Percentiles rank a stretch among this genome's conserved stretches.
These are phyloP conservation scores for Cephaloascus fragrans DNA, from an alignment of 805 yeast genomes.

Conservation along the genomic window DNA sequence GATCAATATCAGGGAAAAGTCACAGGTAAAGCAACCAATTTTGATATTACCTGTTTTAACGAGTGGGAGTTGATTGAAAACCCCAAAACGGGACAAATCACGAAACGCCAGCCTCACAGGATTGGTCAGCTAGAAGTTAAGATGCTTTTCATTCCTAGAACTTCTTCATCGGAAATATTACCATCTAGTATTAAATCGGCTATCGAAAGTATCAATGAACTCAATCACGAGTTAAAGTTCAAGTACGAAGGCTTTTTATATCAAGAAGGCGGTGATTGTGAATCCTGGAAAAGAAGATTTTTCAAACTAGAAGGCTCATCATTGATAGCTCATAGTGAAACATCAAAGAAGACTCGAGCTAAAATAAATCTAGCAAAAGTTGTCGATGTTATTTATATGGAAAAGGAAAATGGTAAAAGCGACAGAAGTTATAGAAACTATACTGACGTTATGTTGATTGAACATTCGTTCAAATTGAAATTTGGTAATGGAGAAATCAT, in stretches of 20 bases:
- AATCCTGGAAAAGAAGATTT: conserved; percentile 60
- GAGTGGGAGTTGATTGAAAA: conserved; percentile 61
- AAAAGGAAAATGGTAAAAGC: conserved; percentile 15
- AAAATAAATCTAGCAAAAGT: conserved; percentile 69
- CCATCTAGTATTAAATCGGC: conserved; percentile 62
- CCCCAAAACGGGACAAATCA: conserved; percentile 14
- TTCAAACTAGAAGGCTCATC: conserved; percentile 66
- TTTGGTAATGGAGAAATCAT: conserved; percentile 78
- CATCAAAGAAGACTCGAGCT: conserved; percentile 58
- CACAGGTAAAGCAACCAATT: conserved; percentile 40
- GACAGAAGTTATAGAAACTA: conserved; percentile 40
- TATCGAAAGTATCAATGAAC: conserved; percentile 20
- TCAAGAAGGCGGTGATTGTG: conserved; percentile 91
- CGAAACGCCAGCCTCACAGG: conserved; percentile 37
- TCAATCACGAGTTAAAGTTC: conserved; percentile 14
- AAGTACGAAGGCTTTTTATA: conserved; percentile 59
- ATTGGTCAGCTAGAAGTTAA: conserved; percentile 61
- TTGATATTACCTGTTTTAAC: conserved; percentile 57
- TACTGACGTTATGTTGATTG: conserved; percentile 61
- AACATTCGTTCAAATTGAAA: conserved; percentile 64
- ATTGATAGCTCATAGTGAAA: conserved; percentile 69
- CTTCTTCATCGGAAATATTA: conserved; percentile 46
- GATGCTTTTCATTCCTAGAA: conserved; percentile 61
- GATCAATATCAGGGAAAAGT: conserved; percentile 46
- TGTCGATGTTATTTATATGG: conserved; percentile 36